These are phyloP conservation scores for Raphanus raphanistrum DNA, from an alignment of 345 rosid species.

Conservation along the genomic window DNA sequence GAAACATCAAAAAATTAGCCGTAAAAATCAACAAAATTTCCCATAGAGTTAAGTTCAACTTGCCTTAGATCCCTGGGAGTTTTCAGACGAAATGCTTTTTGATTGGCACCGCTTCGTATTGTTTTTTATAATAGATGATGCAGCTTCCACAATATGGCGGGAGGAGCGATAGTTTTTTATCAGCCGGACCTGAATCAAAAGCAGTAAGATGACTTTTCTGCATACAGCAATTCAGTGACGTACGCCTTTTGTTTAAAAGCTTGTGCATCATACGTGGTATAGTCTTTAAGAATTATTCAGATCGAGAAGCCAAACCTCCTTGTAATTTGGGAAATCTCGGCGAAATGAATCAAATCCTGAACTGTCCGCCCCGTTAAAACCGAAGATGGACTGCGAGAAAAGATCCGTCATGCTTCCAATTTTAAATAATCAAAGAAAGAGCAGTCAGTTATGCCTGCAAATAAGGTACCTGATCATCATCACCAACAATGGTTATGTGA, in stretches of 20 bases:
- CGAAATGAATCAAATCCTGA: slow-evolving; percentile 93
- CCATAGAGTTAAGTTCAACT: slow-evolving; percentile 18
- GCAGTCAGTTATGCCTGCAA: background rate
- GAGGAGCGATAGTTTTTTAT: slow-evolving; percentile 84
- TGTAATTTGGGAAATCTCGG: slow-evolving; percentile 68
- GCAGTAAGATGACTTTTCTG: slow-evolving; percentile 9
- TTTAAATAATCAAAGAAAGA: background rate
- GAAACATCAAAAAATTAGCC: slow-evolving; percentile 15
- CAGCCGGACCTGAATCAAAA: slow-evolving; percentile 65
- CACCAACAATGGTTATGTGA: slow-evolving; percentile 77
- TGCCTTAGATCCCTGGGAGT: slow-evolving; percentile 89
- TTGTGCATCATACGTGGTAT: slow-evolving; percentile 3
- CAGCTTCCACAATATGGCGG: slow-evolving; percentile 88
- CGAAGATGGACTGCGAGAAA: slow-evolving; percentile 77
- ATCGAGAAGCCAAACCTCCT: slow-evolving; percentile 57
- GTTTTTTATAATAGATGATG: slow-evolving; percentile 73
- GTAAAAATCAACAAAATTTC: background rate
- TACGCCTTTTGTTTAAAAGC: background rate
- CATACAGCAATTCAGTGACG: background rate
- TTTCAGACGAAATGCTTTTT: slow-evolving; percentile 73
- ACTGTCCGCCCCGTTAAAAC: slow-evolving; percentile 90
- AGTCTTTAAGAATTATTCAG: background rate
- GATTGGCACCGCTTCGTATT: slow-evolving; percentile 64
- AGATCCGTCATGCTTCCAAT: slow-evolving; percentile 2
- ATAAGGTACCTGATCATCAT: slow-evolving; percentile 84